A percentile compares a stretch with the other conserved stretches of the same genome.
phyloP scores from a whole-genome alignment of 768 basidiomycete species.

The Leucogyrophana mollusca region DNA sequence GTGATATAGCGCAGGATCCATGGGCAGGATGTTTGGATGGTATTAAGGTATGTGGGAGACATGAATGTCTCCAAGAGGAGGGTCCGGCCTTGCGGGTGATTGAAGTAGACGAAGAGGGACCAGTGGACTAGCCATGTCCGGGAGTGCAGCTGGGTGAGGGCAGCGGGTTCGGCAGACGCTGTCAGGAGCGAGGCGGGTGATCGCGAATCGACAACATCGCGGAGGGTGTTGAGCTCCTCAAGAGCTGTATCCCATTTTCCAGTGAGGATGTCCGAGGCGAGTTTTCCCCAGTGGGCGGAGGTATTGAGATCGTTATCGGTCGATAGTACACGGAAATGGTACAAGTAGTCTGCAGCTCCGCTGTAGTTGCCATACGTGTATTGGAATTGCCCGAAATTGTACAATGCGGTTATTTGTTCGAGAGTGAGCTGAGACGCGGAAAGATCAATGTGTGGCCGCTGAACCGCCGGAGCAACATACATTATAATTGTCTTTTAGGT shows the following conservation, averaged over 20 bases:
- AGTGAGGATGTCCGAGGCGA: constrained; percentile 92
- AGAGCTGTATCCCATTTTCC: constrained; percentile 96
- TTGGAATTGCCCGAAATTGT: constrained; percentile 98
- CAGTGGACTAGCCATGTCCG: constrained; percentile 97
- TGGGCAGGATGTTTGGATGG: constrained; percentile 93
- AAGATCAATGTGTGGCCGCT: constrained; percentile 4
- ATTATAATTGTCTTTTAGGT: constrained; percentile 89
- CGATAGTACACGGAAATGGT: constrained; percentile 97
- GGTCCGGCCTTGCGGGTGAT: constrained; percentile 88
- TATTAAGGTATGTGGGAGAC: constrained; percentile 94
- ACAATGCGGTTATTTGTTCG: constrained; percentile 93
- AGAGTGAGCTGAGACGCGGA: constrained; percentile 68
- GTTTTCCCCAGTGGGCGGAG: constrained; percentile 98
- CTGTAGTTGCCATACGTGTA: constrained; percentile 98
- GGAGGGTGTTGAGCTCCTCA: constrained; percentile 92
- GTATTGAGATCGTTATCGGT: constrained; percentile 91
- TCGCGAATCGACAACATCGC: constrained; percentile 87
- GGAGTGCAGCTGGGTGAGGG: constrained; percentile 85
- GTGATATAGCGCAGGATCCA: constrained; percentile 96
- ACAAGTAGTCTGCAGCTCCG: constrained; percentile 95
- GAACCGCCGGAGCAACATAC: constrained; percentile 44
- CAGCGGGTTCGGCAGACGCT: constrained; percentile 55
- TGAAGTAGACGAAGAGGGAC: constrained; percentile 98
- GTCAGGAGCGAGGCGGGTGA: constrained; percentile 50
- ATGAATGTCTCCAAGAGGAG: constrained; percentile 96